Evolutionary conservation across 1,284 basidiomycete species (phyloP).

Genomic region (Crepidotus sp.): DNA sequence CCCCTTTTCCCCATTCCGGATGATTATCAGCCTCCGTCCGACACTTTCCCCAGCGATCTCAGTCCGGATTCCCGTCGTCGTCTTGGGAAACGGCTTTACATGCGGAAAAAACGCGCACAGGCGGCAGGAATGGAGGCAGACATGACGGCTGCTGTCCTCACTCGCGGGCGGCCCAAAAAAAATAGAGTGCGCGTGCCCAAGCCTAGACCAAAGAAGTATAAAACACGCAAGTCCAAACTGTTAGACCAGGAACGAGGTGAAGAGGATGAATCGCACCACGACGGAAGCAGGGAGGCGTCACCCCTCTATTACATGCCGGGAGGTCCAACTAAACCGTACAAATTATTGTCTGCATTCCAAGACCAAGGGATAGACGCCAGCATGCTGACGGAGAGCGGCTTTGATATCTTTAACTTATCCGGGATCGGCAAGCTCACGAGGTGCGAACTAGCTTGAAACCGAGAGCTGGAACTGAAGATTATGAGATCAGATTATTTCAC

Average conservation of each 20-base stretch:
- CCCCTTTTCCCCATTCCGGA: not conserved
- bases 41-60: not conserved
- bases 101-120: constrained; percentile 61
- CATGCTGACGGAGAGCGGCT: constrained; percentile 45
- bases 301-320: not conserved
- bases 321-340: constrained; percentile 1
- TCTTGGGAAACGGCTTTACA: constrained; percentile 54
- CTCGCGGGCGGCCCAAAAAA: constrained; percentile 39
- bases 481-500: not conserved
- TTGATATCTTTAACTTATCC: constrained; percentile 45
- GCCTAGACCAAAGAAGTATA: constrained; percentile 20
- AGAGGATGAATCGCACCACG: not conserved
- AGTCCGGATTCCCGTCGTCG: constrained; percentile 47
- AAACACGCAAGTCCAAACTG: constrained; percentile 10
- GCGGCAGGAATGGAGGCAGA: constrained; percentile 29
- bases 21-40: not conserved
- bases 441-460: constrained; percentile 1
- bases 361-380: constrained; percentile 50
- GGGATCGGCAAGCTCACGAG: constrained; percentile 8
- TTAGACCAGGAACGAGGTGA: not conserved
- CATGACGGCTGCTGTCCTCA: constrained; percentile 29
- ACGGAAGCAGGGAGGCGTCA: not conserved
- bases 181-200: constrained; percentile 9
- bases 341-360: constrained; percentile 1
- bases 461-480: not conserved